These are phyloP conservation scores for Plantago ovata DNA, from an alignment of 257 asterid species.

Conservation along the genomic window DNA sequence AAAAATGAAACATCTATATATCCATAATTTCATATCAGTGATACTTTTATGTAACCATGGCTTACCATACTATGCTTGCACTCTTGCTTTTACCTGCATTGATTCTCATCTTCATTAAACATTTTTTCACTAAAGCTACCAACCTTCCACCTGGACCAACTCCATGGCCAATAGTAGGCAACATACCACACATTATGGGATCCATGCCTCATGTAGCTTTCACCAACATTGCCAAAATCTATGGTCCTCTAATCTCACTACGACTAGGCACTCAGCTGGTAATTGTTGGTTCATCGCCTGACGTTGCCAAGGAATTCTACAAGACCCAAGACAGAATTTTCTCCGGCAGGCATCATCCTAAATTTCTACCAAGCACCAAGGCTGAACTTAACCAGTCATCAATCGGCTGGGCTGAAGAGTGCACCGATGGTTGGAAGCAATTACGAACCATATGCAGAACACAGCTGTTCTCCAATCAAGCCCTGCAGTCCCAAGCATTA, in stretches of 20 bases:
- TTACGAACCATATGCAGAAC: slow-evolving; percentile 24
- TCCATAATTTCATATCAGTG: too few species aligned
- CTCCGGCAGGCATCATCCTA: slow-evolving; percentile 31
- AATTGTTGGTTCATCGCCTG: slow-evolving; percentile 43
- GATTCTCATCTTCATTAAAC: too few species aligned
- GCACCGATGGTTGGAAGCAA: slow-evolving; percentile 26
- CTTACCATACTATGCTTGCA: too few species aligned
- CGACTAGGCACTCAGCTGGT: slow-evolving; percentile 27
- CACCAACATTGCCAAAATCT: slow-evolving; percentile 25
- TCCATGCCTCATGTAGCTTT: slow-evolving; percentile 24
- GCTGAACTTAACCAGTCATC: slow-evolving; percentile 27
- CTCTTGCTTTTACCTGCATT: too few species aligned
- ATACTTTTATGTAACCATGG: too few species aligned
- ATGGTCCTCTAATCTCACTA: slow-evolving; percentile 43
- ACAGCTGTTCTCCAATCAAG: slow-evolving; percentile 34
- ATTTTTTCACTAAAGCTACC: not conserved
- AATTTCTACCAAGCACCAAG: not conserved
- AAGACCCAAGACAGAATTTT: slow-evolving; percentile 29
- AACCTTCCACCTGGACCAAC: slow-evolving; percentile 54
- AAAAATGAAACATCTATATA: too few species aligned
- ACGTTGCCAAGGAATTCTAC: slow-evolving; percentile 34
- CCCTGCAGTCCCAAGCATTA: slow-evolving; percentile 23
- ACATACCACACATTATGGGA: slow-evolving; percentile 20
- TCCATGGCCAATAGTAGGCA: slow-evolving; percentile 47
- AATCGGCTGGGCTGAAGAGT: slow-evolving; percentile 25